Conservation (phyloP, 2,329 filamentous ascomycete genomes). For the Aspergillus piperis region DNA sequence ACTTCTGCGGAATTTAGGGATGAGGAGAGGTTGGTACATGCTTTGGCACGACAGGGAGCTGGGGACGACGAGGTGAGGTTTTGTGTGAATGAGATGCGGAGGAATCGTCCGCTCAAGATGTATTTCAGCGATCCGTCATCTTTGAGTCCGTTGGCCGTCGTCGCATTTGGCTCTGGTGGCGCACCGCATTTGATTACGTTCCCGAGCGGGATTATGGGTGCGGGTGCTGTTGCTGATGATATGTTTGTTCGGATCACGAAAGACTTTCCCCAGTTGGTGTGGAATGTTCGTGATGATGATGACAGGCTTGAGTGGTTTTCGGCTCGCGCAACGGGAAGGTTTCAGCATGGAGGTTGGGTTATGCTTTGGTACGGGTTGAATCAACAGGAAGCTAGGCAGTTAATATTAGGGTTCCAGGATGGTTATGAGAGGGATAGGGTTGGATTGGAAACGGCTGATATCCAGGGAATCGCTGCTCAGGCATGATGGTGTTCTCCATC, state of each 20-base stretch:
- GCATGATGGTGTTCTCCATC: not conserved
- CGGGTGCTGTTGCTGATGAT: slow-evolving; percentile 81
- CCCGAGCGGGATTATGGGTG: slow-evolving; percentile 86
- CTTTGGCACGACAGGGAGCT: slow-evolving; percentile 77
- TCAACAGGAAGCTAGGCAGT: slow-evolving; percentile 74
- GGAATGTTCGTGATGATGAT: slow-evolving; percentile 92
- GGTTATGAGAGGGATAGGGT: no score
- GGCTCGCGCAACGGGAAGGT: slow-evolving; percentile 90
- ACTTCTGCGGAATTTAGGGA: slow-evolving; percentile 73
- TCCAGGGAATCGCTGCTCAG: not conserved
- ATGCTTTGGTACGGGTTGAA: slow-evolving; percentile 95
- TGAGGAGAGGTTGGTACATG: slow-evolving; percentile 73
- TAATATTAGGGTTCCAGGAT: slow-evolving; percentile 82
- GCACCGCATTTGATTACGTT: slow-evolving; percentile 85
- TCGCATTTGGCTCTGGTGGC: slow-evolving; percentile 64
- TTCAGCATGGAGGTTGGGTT: slow-evolving; percentile 80
- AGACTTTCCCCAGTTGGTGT: slow-evolving; percentile 85
- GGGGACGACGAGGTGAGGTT: slow-evolving; percentile 83
- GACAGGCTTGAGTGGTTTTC: slow-evolving; percentile 99
- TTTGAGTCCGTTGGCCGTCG: slow-evolving; percentile 89
- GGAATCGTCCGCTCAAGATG: slow-evolving; percentile 78
- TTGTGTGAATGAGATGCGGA: slow-evolving; percentile 76
- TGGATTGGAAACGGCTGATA: no score
- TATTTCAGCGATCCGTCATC: slow-evolving; percentile 78
- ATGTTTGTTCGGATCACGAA: slow-evolving; percentile 92